phyloP scores from a whole-genome alignment of 495 filamentous ascomycete species.

The Parathielavia appendiculata region DNA sequence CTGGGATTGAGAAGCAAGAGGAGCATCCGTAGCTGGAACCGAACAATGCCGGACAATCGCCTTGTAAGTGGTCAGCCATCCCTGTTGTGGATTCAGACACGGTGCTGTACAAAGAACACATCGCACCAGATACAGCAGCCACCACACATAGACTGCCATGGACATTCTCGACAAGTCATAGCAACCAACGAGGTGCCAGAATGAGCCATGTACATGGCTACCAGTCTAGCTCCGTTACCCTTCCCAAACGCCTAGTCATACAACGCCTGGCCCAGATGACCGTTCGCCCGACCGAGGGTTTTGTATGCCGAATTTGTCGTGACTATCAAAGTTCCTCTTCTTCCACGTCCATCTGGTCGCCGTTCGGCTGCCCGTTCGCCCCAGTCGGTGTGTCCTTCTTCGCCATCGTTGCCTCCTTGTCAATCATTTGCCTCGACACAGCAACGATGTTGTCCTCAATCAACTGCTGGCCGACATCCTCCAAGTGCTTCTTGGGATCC shows the following conservation, averaged over 20 bases:
- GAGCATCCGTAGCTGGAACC: not conserved
- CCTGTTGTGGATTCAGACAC: not conserved
- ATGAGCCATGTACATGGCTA: conserved; percentile 22
- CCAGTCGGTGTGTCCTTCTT: conserved; percentile 44
- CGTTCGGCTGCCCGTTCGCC: conserved; percentile 52
- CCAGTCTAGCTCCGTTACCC: conserved; percentile 24
- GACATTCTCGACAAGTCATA: not conserved
- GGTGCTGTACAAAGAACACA: not conserved
- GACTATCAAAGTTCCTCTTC: conserved; percentile 41
- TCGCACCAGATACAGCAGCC: not conserved
- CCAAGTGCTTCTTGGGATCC: conserved; percentile 98
- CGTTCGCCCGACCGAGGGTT: conserved; percentile 14
- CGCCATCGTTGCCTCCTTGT: conserved; percentile 81
- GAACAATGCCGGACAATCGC: not conserved
- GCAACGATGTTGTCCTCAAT: conserved; percentile 99
- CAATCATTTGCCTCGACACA: conserved; percentile 96
- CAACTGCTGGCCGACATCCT: conserved; percentile 88
- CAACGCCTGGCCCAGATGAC: conserved; percentile 19
- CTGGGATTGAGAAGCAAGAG: not conserved
- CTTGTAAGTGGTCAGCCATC: not conserved
- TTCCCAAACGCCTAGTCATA: conserved; percentile 35
- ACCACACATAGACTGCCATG: not conserved
- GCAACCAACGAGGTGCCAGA: not conserved
- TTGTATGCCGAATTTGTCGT: conserved; percentile 11
- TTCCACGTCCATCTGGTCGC: conserved; percentile 51